Conservation (phyloP, 768 basidiomycete species). For the Pleurotus sapidus region DNA sequence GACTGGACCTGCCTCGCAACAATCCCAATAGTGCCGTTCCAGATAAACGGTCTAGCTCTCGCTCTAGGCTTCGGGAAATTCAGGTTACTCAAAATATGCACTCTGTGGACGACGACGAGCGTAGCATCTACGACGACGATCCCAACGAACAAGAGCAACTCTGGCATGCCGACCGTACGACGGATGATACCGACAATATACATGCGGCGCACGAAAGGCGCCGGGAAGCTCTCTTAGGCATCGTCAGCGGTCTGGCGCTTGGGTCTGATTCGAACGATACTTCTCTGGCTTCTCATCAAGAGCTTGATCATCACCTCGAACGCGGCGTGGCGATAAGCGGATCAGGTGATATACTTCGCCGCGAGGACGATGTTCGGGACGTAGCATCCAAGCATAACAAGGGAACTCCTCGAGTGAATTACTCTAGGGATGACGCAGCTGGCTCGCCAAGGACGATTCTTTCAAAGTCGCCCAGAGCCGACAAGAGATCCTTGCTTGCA, state of each 20-base stretch:
- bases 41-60: constrained; percentile 9
- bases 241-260: constrained; percentile 18
- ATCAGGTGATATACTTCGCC: constrained; percentile 16
- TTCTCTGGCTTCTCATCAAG: not conserved
- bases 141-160: constrained; percentile 14
- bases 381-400: not conserved
- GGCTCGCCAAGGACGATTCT: not conserved
- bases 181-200: not conserved
- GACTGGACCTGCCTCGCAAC: not conserved
- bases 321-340: constrained; percentile 34
- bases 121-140: not conserved
- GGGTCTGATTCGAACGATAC: constrained; percentile 6
- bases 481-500: not conserved
- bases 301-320: not conserved
- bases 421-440: not conserved
- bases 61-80: not conserved
- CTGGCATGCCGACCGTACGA: not conserved
- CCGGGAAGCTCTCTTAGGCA: constrained; percentile 20
- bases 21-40: not conserved
- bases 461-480: not conserved
- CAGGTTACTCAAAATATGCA: constrained; percentile 9
- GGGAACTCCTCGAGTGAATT: not conserved
- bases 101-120: not conserved
- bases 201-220: constrained; percentile 17
- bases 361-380: not conserved